Evolutionary conservation across 164 flowering plant species (phyloP), one percentile per base, ranked within the genome.

Genomic region (Taxillus chinensis): DNA sequence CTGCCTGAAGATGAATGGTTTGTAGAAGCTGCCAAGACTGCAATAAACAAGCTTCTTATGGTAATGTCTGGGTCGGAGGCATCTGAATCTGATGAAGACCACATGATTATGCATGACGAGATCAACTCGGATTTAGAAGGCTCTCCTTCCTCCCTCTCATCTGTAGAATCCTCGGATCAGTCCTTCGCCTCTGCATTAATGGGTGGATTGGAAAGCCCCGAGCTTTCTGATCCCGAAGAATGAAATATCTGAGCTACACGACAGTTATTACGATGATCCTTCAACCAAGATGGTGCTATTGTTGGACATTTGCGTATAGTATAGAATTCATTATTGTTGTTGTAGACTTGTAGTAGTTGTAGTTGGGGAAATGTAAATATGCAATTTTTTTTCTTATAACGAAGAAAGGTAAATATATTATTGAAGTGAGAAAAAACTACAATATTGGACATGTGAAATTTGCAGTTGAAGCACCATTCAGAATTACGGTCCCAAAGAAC

Each of bases 1-100:
- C 93, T 95, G 40, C 93, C 89, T 3, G 90, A 84, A 77, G 96
- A 91, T 67, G 95, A 90, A 70, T 95, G 99, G 96, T 91, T 91
- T 71, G 82, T 77, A 5, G 89, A 87, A 51, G 75, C 95, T 41
- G 96, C 99, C 12, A 91, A 91, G 68, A 74, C 86, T 7, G 92
- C 97, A 13, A 87, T 95, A 70, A 78, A 80, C 79, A 86, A 83
- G 73, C 89, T 93, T 64, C 75, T 93, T 12, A 16, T 65, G 50
- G 87, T 78, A 37, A 68, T 76, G 11, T 84, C 87, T 9, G 90
- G 82, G 2, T 85, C 96, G 39, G 98, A 90, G 43, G 67, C 77
- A 42, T 86, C 96, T 10, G 97, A 85, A 45, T 66, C 70, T 17
- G 96, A 88, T 48, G 95, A 86, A 54, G 95, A 81, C 10, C 87